phyloP scores from a whole-genome alignment of 192 early-diverging fungal species.

The Martensiomyces pterosporus region DNA sequence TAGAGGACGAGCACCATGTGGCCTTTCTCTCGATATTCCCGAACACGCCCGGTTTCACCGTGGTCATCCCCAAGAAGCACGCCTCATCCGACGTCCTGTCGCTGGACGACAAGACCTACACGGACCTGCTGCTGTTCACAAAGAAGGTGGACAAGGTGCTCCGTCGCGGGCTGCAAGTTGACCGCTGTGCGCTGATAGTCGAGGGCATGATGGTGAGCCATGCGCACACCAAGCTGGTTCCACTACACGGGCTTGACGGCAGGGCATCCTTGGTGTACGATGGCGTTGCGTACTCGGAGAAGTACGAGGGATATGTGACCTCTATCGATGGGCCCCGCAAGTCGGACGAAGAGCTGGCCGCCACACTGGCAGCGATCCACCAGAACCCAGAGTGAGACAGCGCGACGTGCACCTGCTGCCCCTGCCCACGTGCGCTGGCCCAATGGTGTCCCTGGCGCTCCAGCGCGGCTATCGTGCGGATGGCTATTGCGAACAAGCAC shows the following conservation, averaged over 20 bases:
- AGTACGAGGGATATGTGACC: slow-evolving; percentile 17
- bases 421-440: no score
- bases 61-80: slow-evolving; percentile 20
- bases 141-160: slow-evolving; percentile 20
- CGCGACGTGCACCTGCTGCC: no score
- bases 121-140: slow-evolving; percentile 18
- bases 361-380: neutral
- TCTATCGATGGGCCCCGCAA: slow-evolving; percentile 16
- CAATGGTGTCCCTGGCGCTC: no score
- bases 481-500: no score
- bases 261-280: slow-evolving; percentile 11
- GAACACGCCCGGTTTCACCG: slow-evolving; percentile 27
- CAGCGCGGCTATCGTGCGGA: no score
- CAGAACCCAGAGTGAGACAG: no score
- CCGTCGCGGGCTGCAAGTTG: slow-evolving; percentile 15
- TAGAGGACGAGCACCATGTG: slow-evolving; percentile 17
- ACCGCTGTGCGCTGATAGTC: slow-evolving; percentile 20
- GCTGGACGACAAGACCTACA: slow-evolving; percentile 14
- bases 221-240: slow-evolving; percentile 25
- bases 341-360: slow-evolving; percentile 9
- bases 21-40: slow-evolving; percentile 25
- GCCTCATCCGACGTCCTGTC: slow-evolving; percentile 15
- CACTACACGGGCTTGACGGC: slow-evolving; percentile 15
- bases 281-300: slow-evolving; percentile 5
- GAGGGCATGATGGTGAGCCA: slow-evolving; percentile 28